A percentile compares a stretch with the other conserved stretches of the same genome.
Evolutionary conservation across 257 asterid genomes (phyloP).

Genomic region (Penstemon barbatus): DNA sequence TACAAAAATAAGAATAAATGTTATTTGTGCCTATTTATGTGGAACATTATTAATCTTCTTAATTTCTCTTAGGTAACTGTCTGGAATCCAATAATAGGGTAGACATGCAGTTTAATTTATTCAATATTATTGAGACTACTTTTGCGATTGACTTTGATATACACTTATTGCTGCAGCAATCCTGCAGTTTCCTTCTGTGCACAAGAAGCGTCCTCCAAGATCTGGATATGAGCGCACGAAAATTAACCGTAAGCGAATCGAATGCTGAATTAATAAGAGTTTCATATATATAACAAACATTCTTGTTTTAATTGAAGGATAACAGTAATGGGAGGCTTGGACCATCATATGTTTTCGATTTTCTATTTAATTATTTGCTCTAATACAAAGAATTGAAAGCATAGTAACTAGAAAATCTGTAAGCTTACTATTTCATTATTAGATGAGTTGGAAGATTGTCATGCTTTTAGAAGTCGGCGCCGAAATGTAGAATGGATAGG

Average conservation of each 20-base stretch:
- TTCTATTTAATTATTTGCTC: too few relatives aligned
- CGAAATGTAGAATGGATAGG: not conserved
- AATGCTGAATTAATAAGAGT: constrained; percentile 1
- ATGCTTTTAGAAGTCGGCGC: not conserved
- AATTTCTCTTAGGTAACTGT: constrained; percentile 17
- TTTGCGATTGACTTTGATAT: constrained; percentile 40
- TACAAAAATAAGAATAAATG: not conserved
- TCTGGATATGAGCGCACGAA: constrained; percentile 84
- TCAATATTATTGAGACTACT: constrained; percentile 18
- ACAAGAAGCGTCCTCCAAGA: constrained; percentile 77
- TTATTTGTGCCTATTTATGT: constrained; percentile 20
- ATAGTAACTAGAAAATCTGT: too few relatives aligned
- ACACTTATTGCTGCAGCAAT: constrained; percentile 63
- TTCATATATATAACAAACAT: constrained; percentile 16
- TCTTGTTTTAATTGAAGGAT: too few relatives aligned
- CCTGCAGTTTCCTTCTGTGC: constrained; percentile 83
- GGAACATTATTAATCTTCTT: constrained; percentile 4
- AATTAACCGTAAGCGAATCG: constrained; percentile 67
- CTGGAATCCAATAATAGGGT: constrained; percentile 19
- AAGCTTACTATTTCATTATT: not conserved
- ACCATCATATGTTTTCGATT: too few relatives aligned
- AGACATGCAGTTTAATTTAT: constrained; percentile 19
- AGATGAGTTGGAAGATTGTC: constrained; percentile 1
- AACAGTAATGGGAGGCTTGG: too few relatives aligned
- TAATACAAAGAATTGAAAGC: too few relatives aligned